phyloP scores from a whole-genome alignment of 2,329 filamentous ascomycete genomes.

The Penicillium brasilianum region DNA sequence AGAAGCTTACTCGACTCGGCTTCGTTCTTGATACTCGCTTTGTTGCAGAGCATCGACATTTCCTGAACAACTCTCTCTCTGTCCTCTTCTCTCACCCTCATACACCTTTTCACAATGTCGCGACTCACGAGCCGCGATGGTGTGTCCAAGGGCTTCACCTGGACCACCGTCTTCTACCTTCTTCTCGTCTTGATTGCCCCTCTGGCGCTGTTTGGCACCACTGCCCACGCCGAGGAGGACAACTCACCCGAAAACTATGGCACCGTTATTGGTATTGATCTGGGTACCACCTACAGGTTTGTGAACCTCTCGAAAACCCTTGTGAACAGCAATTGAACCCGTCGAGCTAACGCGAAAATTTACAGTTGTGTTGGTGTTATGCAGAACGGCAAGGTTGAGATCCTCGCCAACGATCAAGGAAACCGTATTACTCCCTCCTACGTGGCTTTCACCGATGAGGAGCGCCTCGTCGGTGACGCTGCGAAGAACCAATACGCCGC shows the following conservation, averaged over 20 bases:
- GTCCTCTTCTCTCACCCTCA: conserved; percentile 13
- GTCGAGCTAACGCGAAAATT: conserved; percentile 39
- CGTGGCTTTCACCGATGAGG: conserved; percentile 95
- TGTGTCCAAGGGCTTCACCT: conserved; percentile 74
- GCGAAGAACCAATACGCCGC: conserved; percentile 92
- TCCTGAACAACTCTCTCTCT: conserved; percentile 19
- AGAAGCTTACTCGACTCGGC: conserved; percentile 19
- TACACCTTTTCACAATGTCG: conserved; percentile 56
- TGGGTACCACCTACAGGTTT: conserved; percentile 79
- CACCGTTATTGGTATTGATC: conserved; percentile 93
- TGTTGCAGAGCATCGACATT: conserved; percentile 9
- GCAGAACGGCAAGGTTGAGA: conserved; percentile 93
- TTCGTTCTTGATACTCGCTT: conserved; percentile 18
- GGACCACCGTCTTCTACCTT: conserved; percentile 89
- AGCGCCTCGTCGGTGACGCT: conserved; percentile 95
- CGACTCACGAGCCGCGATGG: conserved; percentile 61
- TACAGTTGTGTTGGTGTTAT: conserved; percentile 90
- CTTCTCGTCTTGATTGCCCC: conserved; percentile 84
- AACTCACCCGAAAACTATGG: conserved; percentile 72
- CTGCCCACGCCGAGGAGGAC: conserved; percentile 71
- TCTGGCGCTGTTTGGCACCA: conserved; percentile 77
- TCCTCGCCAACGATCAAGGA: conserved; percentile 94
- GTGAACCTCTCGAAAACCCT: conserved; percentile 12
- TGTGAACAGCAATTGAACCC: background rate
- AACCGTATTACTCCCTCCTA: conserved; percentile 96